Evolutionary conservation across 2,329 filamentous ascomycete genomes (phyloP), one percentile per base, ranked within the genome.

Genomic region (Cryphonectria nitschkei): DNA sequence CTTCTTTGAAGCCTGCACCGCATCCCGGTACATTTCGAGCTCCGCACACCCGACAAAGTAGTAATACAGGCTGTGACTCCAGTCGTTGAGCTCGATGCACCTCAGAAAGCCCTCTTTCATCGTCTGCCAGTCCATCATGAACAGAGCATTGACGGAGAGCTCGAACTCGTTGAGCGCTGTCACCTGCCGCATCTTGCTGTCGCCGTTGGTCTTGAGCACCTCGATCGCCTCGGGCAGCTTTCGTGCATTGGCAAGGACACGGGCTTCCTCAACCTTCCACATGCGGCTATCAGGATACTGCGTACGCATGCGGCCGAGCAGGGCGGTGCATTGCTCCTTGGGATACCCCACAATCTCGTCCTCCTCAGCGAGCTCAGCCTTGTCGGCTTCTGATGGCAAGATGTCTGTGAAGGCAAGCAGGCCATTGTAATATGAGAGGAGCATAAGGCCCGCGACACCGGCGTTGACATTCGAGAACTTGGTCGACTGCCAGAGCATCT

Each of bases 391-490:
- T 0, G 83, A 86, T 0, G 93, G 91, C 22, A 97, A 84, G 69
- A 99, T 98, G 78, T 99, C 96, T 73, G 94, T 93, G 75, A 94
- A 92, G 1, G 93, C 93, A 22, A 97, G 86, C 43, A 97, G 87
- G 7, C 92, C 92, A 78, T 97, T 97, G 81, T 98, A 97, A 80
- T 94, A 98, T 0, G 89, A 90, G 22, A 98, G 85, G 0, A 98
- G 84, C 37, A 93, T 88, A 56, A 98, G 85, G 0, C 92, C 93
- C 0, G 95, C 91, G 78, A 98, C 91, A 8, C 93, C 95, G n/a
- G 95, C 95, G 77, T 98, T 97, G 76, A 98, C 88, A 79, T 97
- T 97, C 73, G 90, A 83, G 79, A 95, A 96, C 65, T 90, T 90
- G 32, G 93, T 94, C 16, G 94, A 93, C 78, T 93, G 90, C 96